These are phyloP conservation scores for Crithidia expoeki DNA, from an alignment of 208 protist species.

Conservation along the genomic window DNA sequence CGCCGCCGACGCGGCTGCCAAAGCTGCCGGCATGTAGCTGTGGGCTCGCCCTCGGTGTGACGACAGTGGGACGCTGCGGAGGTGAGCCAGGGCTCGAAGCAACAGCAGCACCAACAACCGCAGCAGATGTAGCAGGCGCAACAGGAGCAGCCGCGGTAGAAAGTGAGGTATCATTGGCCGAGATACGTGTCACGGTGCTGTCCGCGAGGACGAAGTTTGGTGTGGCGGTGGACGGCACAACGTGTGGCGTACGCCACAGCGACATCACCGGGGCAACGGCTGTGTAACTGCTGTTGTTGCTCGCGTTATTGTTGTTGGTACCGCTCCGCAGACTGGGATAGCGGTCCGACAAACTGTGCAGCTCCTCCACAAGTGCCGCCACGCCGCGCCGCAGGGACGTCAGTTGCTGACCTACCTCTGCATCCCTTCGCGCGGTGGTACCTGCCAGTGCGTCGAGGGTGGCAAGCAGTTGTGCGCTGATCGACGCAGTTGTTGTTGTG, in stretches of 20 bases:
- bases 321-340: constrained; percentile 18
- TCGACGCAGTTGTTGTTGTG: background rate
- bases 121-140: no score
- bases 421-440: constrained; percentile 30
- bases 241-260: constrained; percentile 10
- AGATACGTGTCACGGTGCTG: background rate
- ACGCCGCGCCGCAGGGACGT: constrained; percentile 32
- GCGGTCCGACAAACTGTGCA: constrained; percentile 25
- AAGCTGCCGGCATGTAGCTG: constrained; percentile 16
- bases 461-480: constrained; percentile 10
- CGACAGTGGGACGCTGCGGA: background rate
- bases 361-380: constrained; percentile 27
- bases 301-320: background rate
- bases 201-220: background rate
- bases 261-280: background rate
- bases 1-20: constrained; percentile 7
- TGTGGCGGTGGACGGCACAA: constrained; percentile 2
- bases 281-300: background rate
- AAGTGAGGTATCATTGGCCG: background rate
- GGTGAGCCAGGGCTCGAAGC: background rate
- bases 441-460: constrained; percentile 28
- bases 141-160: no score
- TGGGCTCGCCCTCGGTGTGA: constrained; percentile 6
- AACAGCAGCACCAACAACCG: background rate
- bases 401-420: constrained; percentile 31